Evolutionary conservation across 2,329 filamentous ascomycete species (phyloP).

Genomic region (Aspergillus hortae): DNA sequence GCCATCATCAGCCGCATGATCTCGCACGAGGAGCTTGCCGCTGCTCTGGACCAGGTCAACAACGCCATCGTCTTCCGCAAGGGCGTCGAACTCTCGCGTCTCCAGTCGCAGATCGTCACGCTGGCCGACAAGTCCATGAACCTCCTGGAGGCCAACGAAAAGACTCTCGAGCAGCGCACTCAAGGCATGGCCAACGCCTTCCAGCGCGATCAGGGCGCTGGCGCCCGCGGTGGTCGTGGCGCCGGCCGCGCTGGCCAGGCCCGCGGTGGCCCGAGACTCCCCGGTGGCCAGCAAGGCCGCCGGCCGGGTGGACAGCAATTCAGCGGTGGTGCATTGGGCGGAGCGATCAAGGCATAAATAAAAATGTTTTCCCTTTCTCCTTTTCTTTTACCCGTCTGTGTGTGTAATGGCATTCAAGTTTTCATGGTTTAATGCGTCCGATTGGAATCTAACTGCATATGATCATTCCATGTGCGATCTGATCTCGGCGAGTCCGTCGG

Average conservation of each 20-base stretch:
- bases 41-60: constrained; percentile 96
- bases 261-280: constrained; percentile 35
- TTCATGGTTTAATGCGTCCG: constrained; percentile 21
- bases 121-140: constrained; percentile 94
- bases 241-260: constrained; percentile 37
- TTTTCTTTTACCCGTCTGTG: neutral
- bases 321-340: constrained; percentile 48
- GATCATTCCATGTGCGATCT: neutral
- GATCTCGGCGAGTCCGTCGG: neutral
- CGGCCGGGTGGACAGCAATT: constrained; percentile 49
- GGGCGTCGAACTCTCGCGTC: constrained; percentile 92
- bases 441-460: constrained; percentile 21
- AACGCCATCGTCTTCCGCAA: constrained; percentile 98
- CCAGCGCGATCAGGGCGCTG: constrained; percentile 82
- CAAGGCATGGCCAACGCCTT: constrained; percentile 94
- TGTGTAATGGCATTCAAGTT: constrained; percentile 2
- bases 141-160: constrained; percentile 95
- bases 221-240: constrained; percentile 62
- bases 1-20: constrained; percentile 99
- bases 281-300: constrained; percentile 40
- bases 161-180: constrained; percentile 93
- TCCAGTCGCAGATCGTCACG: constrained; percentile 91
- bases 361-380: constrained; percentile 14
- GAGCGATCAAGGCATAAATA: constrained; percentile 49
- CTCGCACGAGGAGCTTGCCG: constrained; percentile 94